Percentiles rank a stretch among this genome's conserved stretches.
Conservation (phyloP, 2,329 filamentous ascomycete genomes). For the Periconia digitata region DNA sequence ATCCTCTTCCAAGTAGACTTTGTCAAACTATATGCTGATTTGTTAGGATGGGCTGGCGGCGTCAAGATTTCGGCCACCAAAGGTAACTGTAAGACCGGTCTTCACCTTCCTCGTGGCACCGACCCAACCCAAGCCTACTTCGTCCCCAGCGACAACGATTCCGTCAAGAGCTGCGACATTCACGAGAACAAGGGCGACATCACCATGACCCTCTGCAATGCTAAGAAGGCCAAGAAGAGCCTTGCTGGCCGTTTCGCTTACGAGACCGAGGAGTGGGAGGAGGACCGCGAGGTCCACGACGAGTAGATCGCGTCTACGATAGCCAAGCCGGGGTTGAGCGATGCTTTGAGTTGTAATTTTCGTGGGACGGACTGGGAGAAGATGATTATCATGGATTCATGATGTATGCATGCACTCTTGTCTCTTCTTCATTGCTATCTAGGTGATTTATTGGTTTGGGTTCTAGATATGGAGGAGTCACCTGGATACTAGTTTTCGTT, state of each 20-base stretch:
- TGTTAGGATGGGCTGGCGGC: constrained; percentile 9
- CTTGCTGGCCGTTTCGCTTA: constrained; percentile 9
- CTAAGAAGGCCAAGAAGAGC: constrained; percentile 7
- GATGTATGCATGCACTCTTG: too few species aligned
- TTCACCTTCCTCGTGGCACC: constrained; percentile 3
- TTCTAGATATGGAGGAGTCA: too few species aligned
- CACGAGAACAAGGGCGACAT: constrained; percentile 8
- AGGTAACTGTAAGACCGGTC: constrained; percentile 5
- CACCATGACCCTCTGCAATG: constrained; percentile 8
- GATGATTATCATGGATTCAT: too few species aligned
- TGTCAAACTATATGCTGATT: too few species aligned
- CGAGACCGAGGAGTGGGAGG: constrained; percentile 2
- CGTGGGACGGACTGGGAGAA: neutral
- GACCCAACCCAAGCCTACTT: constrained; percentile 11
- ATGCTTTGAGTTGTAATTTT: neutral
- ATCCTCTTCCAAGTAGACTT: too few species aligned
- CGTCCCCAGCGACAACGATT: constrained; percentile 7
- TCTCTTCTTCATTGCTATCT: too few species aligned
- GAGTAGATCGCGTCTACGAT: too few species aligned
- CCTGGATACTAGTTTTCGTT: too few species aligned
- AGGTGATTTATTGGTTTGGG: too few species aligned
- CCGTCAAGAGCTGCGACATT: constrained; percentile 8
- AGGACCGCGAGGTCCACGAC: neutral
- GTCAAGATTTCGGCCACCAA: constrained; percentile 5
- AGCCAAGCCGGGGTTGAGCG: neutral